Conservation (phyloP, 1,284 basidiomycete species). For the Pascua sp. region DNA sequence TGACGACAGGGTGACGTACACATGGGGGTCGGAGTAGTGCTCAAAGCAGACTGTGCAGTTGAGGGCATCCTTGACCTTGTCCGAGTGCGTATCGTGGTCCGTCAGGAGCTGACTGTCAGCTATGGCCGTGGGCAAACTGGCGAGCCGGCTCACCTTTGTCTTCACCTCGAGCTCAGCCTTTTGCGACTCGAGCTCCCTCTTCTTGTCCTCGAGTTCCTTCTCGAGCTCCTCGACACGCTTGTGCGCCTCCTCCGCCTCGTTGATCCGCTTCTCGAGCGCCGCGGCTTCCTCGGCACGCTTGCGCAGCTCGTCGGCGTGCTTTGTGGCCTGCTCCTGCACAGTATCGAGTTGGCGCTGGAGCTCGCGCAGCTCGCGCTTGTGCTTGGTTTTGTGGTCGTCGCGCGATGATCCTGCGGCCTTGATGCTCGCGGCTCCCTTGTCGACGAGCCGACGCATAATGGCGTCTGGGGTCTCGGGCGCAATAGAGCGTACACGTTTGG, state of each 20-base stretch:
- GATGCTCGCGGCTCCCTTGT: too few species aligned
- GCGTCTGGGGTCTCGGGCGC: too few species aligned
- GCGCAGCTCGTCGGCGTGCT: background rate
- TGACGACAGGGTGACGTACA: constrained; percentile 27
- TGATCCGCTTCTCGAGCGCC: background rate
- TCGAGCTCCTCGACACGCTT: constrained; percentile 11
- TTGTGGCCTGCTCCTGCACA: background rate
- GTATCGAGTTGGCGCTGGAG: background rate
- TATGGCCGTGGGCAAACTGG: too few species aligned
- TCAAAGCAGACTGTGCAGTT: constrained; percentile 44
- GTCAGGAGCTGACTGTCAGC: constrained; percentile 11
- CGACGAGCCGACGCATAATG: too few species aligned
- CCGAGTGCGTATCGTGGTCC: constrained; percentile 25
- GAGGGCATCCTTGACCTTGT: constrained; percentile 33
- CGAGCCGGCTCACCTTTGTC: constrained; percentile 10
- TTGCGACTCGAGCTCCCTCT: constrained; percentile 14
- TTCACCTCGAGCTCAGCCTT: constrained; percentile 8
- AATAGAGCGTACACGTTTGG: too few species aligned
- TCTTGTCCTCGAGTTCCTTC: constrained; percentile 1
- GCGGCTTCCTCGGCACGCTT: constrained; percentile 9
- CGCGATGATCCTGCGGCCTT: background rate
- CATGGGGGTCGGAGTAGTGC: constrained; percentile 41
- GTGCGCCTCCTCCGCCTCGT: background rate
- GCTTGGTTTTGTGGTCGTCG: constrained; percentile 7
- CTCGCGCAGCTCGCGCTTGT: constrained; percentile 2